Conservation (phyloP, 352 stramenopile genomes). For the Globisporangium carolinianum region DNA sequence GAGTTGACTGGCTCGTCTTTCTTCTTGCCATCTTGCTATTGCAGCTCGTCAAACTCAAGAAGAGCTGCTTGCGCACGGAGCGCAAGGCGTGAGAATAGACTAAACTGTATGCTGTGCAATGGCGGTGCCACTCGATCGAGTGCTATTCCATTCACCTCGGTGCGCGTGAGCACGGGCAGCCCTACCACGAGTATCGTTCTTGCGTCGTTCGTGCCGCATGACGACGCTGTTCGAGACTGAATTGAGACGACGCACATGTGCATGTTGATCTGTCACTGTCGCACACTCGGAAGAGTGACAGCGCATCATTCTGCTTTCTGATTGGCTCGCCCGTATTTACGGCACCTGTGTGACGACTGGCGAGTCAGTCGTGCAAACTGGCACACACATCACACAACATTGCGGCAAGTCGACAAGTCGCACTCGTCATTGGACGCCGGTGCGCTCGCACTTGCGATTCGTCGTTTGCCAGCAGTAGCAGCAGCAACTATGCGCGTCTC, state of each 20-base stretch:
- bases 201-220: too few species aligned
- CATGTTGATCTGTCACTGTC: neutral
- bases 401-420: neutral
- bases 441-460: neutral
- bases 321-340: neutral
- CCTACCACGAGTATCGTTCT: too few species aligned
- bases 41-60: slow-evolving; percentile 54
- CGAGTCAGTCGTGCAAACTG: neutral
- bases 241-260: neutral
- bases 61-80: slow-evolving; percentile 36
- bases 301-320: neutral
- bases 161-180: too few species aligned
- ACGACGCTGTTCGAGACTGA: too few species aligned
- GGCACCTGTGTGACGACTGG: neutral
- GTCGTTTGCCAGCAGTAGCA: too few species aligned
- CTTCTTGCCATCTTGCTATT: neutral
- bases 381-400: neutral
- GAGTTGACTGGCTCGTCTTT: too few species aligned
- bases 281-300: neutral
- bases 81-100: neutral
- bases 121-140: too few species aligned
- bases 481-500: neutral
- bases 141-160: too few species aligned
- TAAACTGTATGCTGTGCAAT: too few species aligned
- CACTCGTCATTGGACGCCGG: too few species aligned